A percentile compares a stretch with the other conserved stretches of the same genome.
phyloP scores from a whole-genome alignment of 192 early-diverging fungal genomes.

The Entomortierella lignicola region DNA sequence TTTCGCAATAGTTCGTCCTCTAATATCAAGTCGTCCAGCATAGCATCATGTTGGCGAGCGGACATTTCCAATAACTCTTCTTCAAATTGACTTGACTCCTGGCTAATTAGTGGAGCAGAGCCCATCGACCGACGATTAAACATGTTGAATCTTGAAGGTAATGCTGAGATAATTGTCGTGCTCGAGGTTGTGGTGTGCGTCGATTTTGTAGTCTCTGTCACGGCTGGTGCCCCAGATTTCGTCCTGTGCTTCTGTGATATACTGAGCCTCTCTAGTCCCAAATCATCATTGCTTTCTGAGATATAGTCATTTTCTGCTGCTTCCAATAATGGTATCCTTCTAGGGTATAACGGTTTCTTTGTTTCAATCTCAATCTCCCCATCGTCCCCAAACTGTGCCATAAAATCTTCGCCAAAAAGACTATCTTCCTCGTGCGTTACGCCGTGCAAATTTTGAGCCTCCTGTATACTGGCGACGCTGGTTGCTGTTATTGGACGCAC shows the following conservation, averaged over 20 bases:
- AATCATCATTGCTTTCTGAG: conserved; percentile 15
- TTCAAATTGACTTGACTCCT: conserved; percentile 23
- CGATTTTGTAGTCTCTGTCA: conserved; percentile 10
- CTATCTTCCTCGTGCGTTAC: conserved; percentile 2
- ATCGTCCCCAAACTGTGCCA: conserved; percentile 37
- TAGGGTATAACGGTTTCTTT: conserved; percentile 25
- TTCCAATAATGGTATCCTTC: conserved; percentile 25
- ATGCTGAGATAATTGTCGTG: conserved; percentile 32
- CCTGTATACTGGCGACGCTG: neutral
- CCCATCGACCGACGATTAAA: neutral
- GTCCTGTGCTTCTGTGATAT: conserved; percentile 45
- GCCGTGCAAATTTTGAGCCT: neutral
- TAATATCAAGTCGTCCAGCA: conserved; percentile 35
- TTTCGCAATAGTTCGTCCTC: conserved; percentile 27
- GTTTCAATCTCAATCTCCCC: conserved; percentile 25
- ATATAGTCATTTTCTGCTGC: neutral
- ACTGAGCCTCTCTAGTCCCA: conserved; percentile 37
- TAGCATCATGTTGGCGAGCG: conserved; percentile 39
- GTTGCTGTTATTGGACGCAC: neutral
- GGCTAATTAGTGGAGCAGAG: neutral
- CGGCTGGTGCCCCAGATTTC: conserved; percentile 15
- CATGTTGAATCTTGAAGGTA: conserved; percentile 15
- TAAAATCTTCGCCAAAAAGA: conserved; percentile 41
- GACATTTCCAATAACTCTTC: conserved; percentile 50
- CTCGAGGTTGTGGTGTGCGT: conserved; percentile 31